A percentile compares a stretch with the other conserved stretches of the same genome.
Conservation (phyloP, 768 basidiomycete species). For the Tylopilus plumbeoviolaceoides region DNA sequence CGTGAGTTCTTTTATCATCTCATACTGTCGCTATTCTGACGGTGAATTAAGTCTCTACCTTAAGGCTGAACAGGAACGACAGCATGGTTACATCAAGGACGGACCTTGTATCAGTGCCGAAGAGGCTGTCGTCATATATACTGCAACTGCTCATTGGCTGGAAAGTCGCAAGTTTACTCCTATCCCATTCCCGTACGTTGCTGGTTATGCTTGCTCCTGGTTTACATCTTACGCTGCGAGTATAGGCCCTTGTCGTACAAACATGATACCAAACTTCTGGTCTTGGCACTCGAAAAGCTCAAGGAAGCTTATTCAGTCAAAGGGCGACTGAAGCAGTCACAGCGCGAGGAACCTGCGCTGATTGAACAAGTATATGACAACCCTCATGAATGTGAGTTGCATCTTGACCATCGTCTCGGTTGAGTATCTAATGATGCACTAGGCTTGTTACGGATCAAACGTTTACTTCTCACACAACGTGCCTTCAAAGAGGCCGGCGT, state of each 20-base stretch:
- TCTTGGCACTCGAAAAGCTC: conserved; percentile 93
- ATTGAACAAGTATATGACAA: conserved; percentile 99
- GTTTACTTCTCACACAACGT: conserved; percentile 91
- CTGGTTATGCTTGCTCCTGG: conserved; percentile 2
- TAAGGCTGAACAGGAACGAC: conserved; percentile 98
- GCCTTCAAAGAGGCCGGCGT: conserved; percentile 99
- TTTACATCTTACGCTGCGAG: conserved; percentile 1
- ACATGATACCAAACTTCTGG: conserved; percentile 96
- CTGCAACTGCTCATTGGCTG: conserved; percentile 97
- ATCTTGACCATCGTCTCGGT: not conserved
- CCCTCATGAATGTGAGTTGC: conserved; percentile 84
- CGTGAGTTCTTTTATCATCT: conserved; percentile 43
- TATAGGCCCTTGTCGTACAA: conserved; percentile 91
- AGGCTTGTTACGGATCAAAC: conserved; percentile 96
- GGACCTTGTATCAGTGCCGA: conserved; percentile 99
- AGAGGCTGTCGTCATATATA: conserved; percentile 98
- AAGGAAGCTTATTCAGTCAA: conserved; percentile 99
- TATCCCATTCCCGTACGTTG: conserved; percentile 89
- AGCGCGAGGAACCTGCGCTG: conserved; percentile 94
- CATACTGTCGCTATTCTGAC: not conserved
- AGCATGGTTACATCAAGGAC: conserved; percentile 98
- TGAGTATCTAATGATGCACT: conserved; percentile 4
- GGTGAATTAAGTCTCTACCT: conserved; percentile 67
- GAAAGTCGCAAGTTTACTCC: conserved; percentile 97
- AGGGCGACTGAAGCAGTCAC: conserved; percentile 95